Base-by-base conservation (phyloP, 768 basidiomycete species). In the Leccinum subtestaceum region DNA sequence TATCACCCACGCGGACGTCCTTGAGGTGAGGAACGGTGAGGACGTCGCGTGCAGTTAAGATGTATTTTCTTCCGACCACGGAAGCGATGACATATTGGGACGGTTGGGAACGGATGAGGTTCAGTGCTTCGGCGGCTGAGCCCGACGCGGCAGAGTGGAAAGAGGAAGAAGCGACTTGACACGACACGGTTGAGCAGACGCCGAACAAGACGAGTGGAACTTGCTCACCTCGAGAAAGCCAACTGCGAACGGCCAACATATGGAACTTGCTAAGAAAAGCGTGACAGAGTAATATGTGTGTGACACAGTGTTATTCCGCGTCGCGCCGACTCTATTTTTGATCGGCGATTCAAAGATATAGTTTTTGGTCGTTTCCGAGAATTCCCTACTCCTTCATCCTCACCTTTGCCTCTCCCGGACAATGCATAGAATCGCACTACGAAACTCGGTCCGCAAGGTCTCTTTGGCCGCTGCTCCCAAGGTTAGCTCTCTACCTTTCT, bases 11-110 rank as follows among this genome's bases (percentile, higher is more conserved):
- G 47, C 83, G 80, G 60, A 89, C 85, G 69, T 91, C 87, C 67
- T 89, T 90, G 52, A 99, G 84, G 55, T 87, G 89, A 5, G 96
- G 95, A 2, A 99, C 86, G 57, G 97, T 98, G 70, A 99, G 86
- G 65, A 95, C 74, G 77, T 99, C 97, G 70, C 87, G 84, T 13
- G 94, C 89, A 9, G 96, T 84, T 23, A 99, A 81, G 64, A 98
- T 85, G 76, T 97, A 94, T 74, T 89, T 90, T 69, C 84, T 83
- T 66, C 93, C 89, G 57, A 89, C 90, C 55, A 99, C 82, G 21
- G 89, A 85, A 60, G 95, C 95, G 70, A 95, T 81, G 72, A 96
- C 81, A 77, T 98, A 99, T 76, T 93, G 89, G 0, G 89, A 88
- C 5, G 96, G 93, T 65, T 98, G 95, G 1, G 93, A 89, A 70